Base-by-base conservation (phyloP, 2,329 filamentous ascomycete species). In the Verticillium tricorpus region DNA sequence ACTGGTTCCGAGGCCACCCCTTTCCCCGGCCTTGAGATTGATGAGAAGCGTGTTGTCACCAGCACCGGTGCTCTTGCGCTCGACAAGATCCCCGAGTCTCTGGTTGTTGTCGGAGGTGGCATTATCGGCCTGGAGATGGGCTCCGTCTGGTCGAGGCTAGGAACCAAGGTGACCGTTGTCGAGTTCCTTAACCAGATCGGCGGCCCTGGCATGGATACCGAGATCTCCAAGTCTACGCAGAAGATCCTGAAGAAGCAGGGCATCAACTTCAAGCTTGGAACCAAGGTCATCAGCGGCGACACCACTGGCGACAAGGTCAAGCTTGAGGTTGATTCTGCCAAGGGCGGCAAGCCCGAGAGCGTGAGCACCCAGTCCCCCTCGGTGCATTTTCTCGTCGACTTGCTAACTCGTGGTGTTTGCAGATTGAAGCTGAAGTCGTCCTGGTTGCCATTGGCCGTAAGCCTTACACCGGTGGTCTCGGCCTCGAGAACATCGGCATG, bases 61-160 rank as follows among this genome's bases (percentile, higher is more conserved):
- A 97, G 93, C 82, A 99, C 95, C 60, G 95, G 95, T 68, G 95
- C 95, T 67, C 89, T 99, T 73, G 85, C 93, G 50, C 85, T 99
- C 64, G 85, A 92, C 71, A 86, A 96, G 82, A 91, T 99, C 40
- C 95, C 95, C 54, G 93, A 97, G 85, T 95, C 91, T 80, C 90
- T 99, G 91, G 83, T 96, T 67, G 95, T 99, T 71, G 97, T 99
- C 74, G 95, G 95, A 70, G 95, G 95, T 75, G 95, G 95, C 77
- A 99, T 99, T 77, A 99, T 99, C 73, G 95, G 95, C 75, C 87
- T 99, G 52, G 95, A 99, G 81, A 99, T 99, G 95, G 92, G 82
- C 67, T 98, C 94, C 60, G 95, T 99, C 60, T 99, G 95, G 95
- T 97, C 93, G 64, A 87, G 95, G 72, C 84, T 99, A 65, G 95